phyloP scores from a whole-genome alignment of 2,329 filamentous ascomycete species.

The Eutypa lata region DNA sequence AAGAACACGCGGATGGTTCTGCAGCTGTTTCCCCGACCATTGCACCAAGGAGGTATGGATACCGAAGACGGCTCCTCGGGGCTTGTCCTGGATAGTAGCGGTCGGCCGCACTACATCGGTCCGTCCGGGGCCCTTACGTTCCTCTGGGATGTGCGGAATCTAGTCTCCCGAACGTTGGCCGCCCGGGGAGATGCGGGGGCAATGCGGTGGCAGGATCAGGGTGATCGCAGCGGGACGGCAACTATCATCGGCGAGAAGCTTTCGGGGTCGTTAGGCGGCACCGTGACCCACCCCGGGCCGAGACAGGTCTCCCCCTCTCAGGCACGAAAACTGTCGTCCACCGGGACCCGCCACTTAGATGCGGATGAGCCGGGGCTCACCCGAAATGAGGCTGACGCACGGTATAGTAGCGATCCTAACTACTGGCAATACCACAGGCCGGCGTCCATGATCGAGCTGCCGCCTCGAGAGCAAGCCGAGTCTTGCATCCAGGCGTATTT shows the following conservation, averaged over 20 bases:
- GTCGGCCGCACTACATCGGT: conserved; percentile 21
- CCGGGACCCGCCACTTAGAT: conserved; percentile 8
- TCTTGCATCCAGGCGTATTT: conserved; percentile 37
- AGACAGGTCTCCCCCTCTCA: neutral
- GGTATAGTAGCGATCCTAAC: conserved; percentile 11
- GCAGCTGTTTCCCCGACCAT: conserved; percentile 3
- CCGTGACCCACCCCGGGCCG: conserved; percentile 7
- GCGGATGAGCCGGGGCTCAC: conserved; percentile 7
- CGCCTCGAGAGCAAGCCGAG: conserved; percentile 32
- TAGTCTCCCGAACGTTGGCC: conserved; percentile 9
- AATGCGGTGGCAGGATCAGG: neutral
- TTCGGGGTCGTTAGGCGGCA: conserved; percentile 12
- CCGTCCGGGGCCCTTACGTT: conserved; percentile 19
- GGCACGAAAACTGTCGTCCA: neutral
- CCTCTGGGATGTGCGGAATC: conserved; percentile 16
- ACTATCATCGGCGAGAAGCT: conserved; percentile 8
- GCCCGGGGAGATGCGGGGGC: neutral
- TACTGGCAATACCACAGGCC: conserved; percentile 17
- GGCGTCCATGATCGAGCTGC: conserved; percentile 23
- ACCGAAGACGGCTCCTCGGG: conserved; percentile 6
- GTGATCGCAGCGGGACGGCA: neutral
- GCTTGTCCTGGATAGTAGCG: conserved; percentile 18
- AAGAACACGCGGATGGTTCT: neutral
- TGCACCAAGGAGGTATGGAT: neutral
- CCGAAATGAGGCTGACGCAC: neutral